These are phyloP conservation scores for Craterostigma plantagineum DNA, from an alignment of 257 asterid genomes.

Conservation along the genomic window DNA sequence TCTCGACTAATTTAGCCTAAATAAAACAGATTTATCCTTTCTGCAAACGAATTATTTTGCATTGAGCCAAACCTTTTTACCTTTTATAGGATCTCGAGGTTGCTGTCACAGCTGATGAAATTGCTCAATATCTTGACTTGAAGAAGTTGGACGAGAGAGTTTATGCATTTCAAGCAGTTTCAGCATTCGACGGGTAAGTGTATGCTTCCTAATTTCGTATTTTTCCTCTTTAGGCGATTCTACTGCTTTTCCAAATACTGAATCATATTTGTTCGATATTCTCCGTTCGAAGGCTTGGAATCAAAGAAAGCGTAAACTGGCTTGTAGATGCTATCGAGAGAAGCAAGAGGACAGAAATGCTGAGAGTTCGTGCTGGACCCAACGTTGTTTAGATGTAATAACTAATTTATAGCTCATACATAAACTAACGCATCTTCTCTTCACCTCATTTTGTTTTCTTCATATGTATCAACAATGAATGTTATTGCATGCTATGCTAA, in stretches of 20 bases:
- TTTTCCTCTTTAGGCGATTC: not conserved
- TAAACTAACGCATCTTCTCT: too few species aligned
- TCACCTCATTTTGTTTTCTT: not conserved
- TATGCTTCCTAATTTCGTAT: not conserved
- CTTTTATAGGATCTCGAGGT: conserved; percentile 47
- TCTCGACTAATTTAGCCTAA: too few species aligned
- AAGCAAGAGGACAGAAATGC: conserved; percentile 50
- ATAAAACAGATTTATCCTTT: too few species aligned
- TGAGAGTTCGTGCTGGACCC: conserved; percentile 51
- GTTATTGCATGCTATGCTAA: too few species aligned
- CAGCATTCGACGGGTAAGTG: conserved; percentile 55
- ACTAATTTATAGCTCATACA: not conserved
- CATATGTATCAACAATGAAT: not conserved
- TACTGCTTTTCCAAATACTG: not conserved
- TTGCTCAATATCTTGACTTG: conserved; percentile 54
- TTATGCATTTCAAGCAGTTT: conserved; percentile 45
- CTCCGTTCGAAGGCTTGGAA: conserved; percentile 29
- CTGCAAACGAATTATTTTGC: too few species aligned
- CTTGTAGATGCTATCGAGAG: conserved; percentile 65
- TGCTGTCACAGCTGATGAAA: conserved; percentile 58
- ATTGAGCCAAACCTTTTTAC: not conserved
- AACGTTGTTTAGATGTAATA: conserved; percentile 9
- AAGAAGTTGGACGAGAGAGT: conserved; percentile 59
- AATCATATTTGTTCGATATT: not conserved
- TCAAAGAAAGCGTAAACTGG: conserved; percentile 74